Conservation (phyloP, 1,284 basidiomycete species). For the Limonomyces culmigenus region DNA sequence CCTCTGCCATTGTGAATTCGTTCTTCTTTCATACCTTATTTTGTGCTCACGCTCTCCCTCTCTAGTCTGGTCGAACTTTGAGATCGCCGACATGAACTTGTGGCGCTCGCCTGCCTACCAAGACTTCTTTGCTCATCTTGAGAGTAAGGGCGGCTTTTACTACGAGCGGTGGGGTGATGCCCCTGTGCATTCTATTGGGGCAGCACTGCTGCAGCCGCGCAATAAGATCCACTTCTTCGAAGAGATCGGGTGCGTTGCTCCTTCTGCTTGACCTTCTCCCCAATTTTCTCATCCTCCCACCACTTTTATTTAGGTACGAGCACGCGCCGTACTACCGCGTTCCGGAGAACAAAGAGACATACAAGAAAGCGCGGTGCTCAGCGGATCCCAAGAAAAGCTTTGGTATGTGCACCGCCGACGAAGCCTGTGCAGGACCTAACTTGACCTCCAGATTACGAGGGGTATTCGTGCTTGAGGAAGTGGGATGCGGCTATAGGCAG, state of each 20-base stretch:
- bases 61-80: constrained; percentile 62
- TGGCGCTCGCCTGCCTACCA: constrained; percentile 29
- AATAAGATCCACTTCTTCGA: constrained; percentile 75
- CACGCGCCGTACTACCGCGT: too few species aligned
- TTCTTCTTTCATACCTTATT: constrained; percentile 1
- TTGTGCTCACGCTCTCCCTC: neutral
- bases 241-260: constrained; percentile 43
- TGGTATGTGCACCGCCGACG: too few species aligned
- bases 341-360: too few species aligned
- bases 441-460: too few species aligned
- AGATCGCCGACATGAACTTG: constrained; percentile 47
- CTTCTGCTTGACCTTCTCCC: too few species aligned
- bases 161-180: constrained; percentile 69
- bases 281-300: too few species aligned
- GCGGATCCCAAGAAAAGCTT: too few species aligned
- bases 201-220: constrained; percentile 64
- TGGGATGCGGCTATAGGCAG: too few species aligned
- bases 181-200: constrained; percentile 75
- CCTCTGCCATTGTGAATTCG: constrained; percentile 65
- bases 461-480: too few species aligned
- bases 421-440: too few species aligned
- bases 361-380: too few species aligned
- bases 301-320: too few species aligned
- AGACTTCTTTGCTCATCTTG: constrained; percentile 55
- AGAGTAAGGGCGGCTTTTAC: constrained; percentile 53